Conservation (phyloP, 129 eudicot genomes). For the Helichrysum umbraculigerum region DNA sequence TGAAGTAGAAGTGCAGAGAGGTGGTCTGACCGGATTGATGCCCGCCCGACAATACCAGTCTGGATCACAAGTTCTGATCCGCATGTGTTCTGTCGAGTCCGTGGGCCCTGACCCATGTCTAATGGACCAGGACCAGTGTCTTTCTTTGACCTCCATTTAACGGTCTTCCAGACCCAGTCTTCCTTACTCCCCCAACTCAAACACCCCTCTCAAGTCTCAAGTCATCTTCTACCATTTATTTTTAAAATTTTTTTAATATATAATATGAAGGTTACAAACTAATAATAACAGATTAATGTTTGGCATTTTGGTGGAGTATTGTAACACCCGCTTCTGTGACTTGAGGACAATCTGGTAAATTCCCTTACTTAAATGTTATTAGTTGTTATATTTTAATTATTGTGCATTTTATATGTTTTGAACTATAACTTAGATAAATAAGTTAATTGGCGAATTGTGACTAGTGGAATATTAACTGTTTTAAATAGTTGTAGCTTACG, state of each 20-base stretch:
- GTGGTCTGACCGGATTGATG: slow-evolving; percentile 23
- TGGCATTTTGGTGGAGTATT: too few species aligned
- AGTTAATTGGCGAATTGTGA: too few species aligned
- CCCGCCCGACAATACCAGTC: slow-evolving; percentile 28
- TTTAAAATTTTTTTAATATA: background rate
- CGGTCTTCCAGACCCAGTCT: slow-evolving; percentile 5
- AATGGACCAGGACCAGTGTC: background rate
- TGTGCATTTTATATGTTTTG: too few species aligned
- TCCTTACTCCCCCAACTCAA: slow-evolving; percentile 1
- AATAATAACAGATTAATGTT: too few species aligned
- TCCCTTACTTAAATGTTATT: too few species aligned
- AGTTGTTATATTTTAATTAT: too few species aligned
- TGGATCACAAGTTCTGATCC: slow-evolving; percentile 12
- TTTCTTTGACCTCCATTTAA: slow-evolving; percentile 20
- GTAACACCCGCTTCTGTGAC: too few species aligned
- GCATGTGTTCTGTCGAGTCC: slow-evolving; percentile 29
- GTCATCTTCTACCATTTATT: background rate
- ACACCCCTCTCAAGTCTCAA: background rate
- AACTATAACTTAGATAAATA: too few species aligned
- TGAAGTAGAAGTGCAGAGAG: slow-evolving; percentile 13
- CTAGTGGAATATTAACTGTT: too few species aligned
- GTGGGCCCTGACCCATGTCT: slow-evolving; percentile 23
- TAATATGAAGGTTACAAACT: too few species aligned
- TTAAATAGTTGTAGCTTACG: too few species aligned
- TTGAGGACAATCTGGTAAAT: too few species aligned